Percentiles rank a stretch among this genome's conserved stretches.
Conservation (phyloP, 1,139 yeast genomes). For the Taphrina pruni region DNA sequence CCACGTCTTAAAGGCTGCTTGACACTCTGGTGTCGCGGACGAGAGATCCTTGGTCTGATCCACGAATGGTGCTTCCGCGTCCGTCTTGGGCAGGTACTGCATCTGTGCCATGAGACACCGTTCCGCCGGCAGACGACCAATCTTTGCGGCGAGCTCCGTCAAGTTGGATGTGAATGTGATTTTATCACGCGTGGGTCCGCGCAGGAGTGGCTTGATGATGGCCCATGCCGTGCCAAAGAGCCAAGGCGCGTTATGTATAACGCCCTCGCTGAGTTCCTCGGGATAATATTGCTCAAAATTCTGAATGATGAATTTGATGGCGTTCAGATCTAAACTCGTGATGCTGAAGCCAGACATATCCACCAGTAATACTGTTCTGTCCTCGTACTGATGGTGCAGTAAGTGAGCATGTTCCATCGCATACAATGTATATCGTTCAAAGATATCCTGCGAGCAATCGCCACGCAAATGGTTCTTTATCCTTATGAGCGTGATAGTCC, state of each 20-base stretch:
- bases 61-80: constrained; percentile 16
- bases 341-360: constrained; percentile 37
- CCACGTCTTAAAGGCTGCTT: constrained; percentile 26
- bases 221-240: constrained; percentile 35
- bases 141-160: constrained; percentile 28
- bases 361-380: constrained; percentile 35
- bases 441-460: constrained; percentile 35
- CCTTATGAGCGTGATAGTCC: constrained; percentile 31
- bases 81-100: constrained; percentile 24
- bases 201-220: constrained; percentile 36
- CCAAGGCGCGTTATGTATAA: constrained; percentile 40
- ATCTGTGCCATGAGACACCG: constrained; percentile 13
- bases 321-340: constrained; percentile 26
- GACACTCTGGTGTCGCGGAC: constrained; percentile 18
- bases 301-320: constrained; percentile 39
- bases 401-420: constrained; percentile 39
- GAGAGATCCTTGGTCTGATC: constrained; percentile 23
- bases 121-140: constrained; percentile 26
- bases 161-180: constrained; percentile 35
- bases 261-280: constrained; percentile 37
- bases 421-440: constrained; percentile 30
- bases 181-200: constrained; percentile 29
- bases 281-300: constrained; percentile 39
- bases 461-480: constrained; percentile 33
- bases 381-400: constrained; percentile 31